phyloP scores from a whole-genome alignment of 73 alveolate species.

The Paramecium sexaurelia region DNA sequence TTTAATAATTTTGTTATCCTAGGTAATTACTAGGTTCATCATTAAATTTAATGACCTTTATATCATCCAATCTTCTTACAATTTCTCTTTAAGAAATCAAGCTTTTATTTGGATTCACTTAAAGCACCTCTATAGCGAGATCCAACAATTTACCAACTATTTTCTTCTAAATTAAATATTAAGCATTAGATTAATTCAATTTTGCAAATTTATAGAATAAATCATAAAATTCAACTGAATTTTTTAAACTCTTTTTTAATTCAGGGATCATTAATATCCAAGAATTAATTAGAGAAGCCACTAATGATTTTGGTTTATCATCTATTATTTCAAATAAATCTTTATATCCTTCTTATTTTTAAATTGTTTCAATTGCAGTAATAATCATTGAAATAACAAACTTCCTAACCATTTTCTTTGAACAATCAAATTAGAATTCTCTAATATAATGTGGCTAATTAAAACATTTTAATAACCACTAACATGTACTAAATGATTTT shows the following conservation, averaged over 20 bases:
- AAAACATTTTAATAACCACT: conserved; percentile 35
- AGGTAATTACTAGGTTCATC: neutral
- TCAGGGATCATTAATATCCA: conserved; percentile 2
- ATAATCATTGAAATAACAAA: neutral
- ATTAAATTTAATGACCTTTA: neutral
- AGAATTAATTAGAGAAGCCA: neutral
- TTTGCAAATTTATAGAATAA: conserved; percentile 19
- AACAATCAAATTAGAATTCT: conserved; percentile 52
- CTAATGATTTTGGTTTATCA: conserved; percentile 36
- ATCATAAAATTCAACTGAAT: conserved; percentile 49
- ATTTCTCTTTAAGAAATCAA: neutral
- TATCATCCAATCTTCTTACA: conserved; percentile 1
- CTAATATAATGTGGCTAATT: neutral
- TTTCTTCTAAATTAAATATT: neutral
- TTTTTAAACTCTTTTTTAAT: conserved; percentile 29
- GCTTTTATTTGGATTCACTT: neutral
- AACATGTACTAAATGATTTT: neutral
- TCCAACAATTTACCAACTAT: conserved; percentile 38
- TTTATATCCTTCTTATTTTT: neutral
- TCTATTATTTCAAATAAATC: neutral
- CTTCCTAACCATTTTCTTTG: conserved; percentile 41
- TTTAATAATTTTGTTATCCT: neutral
- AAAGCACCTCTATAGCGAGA: neutral
- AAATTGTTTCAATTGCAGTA: neutral
- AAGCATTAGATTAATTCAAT: neutral